Evolutionary conservation across 2,329 filamentous ascomycete genomes (phyloP).

Genomic region (Chlorencoelia australis): DNA sequence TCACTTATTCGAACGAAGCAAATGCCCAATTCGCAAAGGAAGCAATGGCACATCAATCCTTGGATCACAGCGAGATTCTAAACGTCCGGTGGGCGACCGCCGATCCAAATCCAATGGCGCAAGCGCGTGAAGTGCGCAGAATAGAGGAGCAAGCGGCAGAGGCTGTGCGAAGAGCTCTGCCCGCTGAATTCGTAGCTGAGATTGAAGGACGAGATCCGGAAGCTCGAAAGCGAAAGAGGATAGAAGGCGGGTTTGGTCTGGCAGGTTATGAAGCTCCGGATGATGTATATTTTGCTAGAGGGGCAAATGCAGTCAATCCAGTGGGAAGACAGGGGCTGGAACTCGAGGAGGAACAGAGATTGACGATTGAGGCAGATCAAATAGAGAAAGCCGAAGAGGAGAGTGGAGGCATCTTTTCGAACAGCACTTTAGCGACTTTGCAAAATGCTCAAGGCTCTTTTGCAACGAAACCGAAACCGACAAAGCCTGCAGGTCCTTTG

Average conservation of each 20-base stretch:
- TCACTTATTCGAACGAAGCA: slow-evolving; percentile 86
- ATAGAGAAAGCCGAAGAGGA: slow-evolving; percentile 30
- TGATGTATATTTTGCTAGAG: slow-evolving; percentile 81
- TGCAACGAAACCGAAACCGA: slow-evolving; percentile 38
- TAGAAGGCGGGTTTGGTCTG: slow-evolving; percentile 81
- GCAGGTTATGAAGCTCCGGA: slow-evolving; percentile 76
- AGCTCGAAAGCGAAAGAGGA: slow-evolving; percentile 76
- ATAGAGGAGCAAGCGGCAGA: slow-evolving; percentile 96
- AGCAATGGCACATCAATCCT: slow-evolving; percentile 86
- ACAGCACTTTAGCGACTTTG: slow-evolving; percentile 70
- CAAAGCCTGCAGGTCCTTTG: slow-evolving; percentile 56
- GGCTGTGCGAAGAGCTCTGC: slow-evolving; percentile 77
- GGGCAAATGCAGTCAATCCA: slow-evolving; percentile 56
- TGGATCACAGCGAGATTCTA: slow-evolving; percentile 85
- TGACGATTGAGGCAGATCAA: slow-evolving; percentile 41
- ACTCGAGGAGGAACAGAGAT: slow-evolving; percentile 49
- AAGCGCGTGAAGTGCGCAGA: slow-evolving; percentile 77
- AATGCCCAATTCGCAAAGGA: slow-evolving; percentile 89
- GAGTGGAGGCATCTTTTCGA: slow-evolving; percentile 63
- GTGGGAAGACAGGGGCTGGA: slow-evolving; percentile 49
- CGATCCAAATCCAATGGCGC: slow-evolving; percentile 90
- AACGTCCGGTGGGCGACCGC: slow-evolving; percentile 97
- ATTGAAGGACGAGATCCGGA: slow-evolving; percentile 86
- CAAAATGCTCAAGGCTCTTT: slow-evolving; percentile 46
- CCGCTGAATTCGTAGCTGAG: slow-evolving; percentile 84